Percentiles rank a stretch among this genome's conserved stretches.
Evolutionary conservation across 108 stramenopile species (phyloP).

Genomic region (Epithemia pelagica): DNA sequence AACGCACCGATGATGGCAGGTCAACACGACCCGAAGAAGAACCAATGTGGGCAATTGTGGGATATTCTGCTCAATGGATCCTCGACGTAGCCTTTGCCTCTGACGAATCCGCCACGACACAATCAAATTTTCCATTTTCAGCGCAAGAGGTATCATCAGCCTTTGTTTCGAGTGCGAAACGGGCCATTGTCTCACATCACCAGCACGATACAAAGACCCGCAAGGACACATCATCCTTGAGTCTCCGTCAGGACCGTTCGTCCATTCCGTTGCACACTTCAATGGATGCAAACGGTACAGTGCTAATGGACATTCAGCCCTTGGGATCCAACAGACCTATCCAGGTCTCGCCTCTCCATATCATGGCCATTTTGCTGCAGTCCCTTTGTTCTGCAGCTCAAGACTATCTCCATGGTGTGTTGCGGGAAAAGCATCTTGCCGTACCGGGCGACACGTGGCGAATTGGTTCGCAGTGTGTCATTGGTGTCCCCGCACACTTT

Average conservation of each 20-base stretch:
- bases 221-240: not conserved
- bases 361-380: constrained; percentile 39
- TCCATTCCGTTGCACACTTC: not conserved
- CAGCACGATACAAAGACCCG: not conserved
- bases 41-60: not conserved
- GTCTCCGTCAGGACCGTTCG: not conserved
- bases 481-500: constrained; percentile 79
- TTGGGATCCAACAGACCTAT: constrained; percentile 24
- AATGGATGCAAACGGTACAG: not conserved
- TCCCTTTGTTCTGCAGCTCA: constrained; percentile 43
- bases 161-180: constrained; percentile 1
- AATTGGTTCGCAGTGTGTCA: constrained; percentile 39
- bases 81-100: not conserved
- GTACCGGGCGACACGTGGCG: constrained; percentile 29
- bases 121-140: not conserved
- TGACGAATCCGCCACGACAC: not conserved
- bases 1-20: too few species aligned
- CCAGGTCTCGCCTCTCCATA: constrained; percentile 40
- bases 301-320: not conserved
- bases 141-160: not conserved
- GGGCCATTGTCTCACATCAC: not conserved
- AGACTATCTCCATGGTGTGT: constrained; percentile 32
- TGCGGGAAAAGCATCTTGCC: constrained; percentile 30
- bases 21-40: too few species aligned
- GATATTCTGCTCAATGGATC: not conserved